Evolutionary conservation across 495 filamentous ascomycete species (phyloP).

Genomic region (Trichoderma parareesei): DNA sequence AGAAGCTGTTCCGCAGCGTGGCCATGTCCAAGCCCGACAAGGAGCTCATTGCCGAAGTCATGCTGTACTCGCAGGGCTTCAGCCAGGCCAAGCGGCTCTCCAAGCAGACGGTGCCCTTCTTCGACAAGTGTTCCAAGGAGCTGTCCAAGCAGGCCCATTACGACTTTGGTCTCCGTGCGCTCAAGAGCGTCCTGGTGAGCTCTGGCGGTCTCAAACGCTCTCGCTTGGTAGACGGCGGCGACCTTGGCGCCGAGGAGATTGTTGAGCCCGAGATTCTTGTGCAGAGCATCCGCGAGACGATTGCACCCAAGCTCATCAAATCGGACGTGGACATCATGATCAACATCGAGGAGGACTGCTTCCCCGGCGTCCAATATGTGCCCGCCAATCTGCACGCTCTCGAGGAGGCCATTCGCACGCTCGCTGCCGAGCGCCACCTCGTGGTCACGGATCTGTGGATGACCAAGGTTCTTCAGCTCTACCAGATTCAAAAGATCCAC

Average conservation of each 20-base stretch:
- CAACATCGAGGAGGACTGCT: constrained; percentile 72
- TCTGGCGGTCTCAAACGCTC: constrained; percentile 92
- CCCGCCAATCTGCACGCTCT: constrained; percentile 76
- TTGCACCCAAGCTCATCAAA: constrained; percentile 91
- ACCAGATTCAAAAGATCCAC: constrained; percentile 94
- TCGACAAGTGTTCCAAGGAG: constrained; percentile 72
- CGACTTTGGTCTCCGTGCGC: constrained; percentile 91
- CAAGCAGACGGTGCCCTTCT: constrained; percentile 93
- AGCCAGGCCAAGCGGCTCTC: constrained; percentile 87
- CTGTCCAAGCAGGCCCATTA: constrained; percentile 97
- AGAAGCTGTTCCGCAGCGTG: constrained; percentile 98
- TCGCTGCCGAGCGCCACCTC: constrained; percentile 73
- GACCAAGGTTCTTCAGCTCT: constrained; percentile 90
- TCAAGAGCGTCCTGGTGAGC: constrained; percentile 97
- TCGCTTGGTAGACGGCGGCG: constrained; percentile 46
- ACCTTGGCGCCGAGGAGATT: constrained; percentile 59
- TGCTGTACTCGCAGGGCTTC: constrained; percentile 99
- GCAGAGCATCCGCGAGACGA: constrained; percentile 95
- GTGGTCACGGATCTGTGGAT: constrained; percentile 93
- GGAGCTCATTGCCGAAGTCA: constrained; percentile 97
- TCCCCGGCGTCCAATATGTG: constrained; percentile 88
- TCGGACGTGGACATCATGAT: constrained; percentile 85
- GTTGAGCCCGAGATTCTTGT: constrained; percentile 98
- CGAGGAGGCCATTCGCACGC: constrained; percentile 68
- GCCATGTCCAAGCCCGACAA: constrained; percentile 99